Evolutionary conservation across 495 filamentous ascomycete genomes (phyloP).

Genomic region (Astrocystis sublimbata): DNA sequence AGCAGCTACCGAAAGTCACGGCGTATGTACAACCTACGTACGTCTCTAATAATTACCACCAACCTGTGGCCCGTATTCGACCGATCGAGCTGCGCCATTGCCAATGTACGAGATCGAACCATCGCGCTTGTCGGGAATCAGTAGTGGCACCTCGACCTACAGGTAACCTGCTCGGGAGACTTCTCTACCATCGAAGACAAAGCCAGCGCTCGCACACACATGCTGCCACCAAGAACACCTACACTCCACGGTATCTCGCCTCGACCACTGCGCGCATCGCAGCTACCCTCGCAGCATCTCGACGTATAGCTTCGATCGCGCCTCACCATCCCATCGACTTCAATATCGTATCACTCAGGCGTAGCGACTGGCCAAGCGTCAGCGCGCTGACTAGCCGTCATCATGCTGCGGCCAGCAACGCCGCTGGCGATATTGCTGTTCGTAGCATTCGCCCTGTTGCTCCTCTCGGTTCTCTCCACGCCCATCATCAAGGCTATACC

Average conservation of each 20-base stretch:
- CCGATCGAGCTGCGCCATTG: background rate
- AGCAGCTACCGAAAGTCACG: background rate
- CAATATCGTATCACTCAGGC: constrained; percentile 16
- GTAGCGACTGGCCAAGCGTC: constrained; percentile 30
- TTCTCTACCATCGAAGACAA: background rate
- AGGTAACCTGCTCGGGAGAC: background rate
- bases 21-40: background rate
- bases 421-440: constrained; percentile 85
- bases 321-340: background rate
- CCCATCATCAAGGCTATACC: constrained; percentile 86
- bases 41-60: background rate
- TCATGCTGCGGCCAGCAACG: constrained; percentile 84
- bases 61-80: background rate
- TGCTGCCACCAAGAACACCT: constrained; percentile 9
- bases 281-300: constrained; percentile 1
- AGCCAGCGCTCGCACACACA: constrained; percentile 1
- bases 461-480: constrained; percentile 89
- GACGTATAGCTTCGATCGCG: background rate
- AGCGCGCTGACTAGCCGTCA: constrained; percentile 34
- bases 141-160: background rate
- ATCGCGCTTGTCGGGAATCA: background rate
- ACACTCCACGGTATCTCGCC: background rate
- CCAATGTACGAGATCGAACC: constrained; percentile 10
- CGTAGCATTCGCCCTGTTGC: constrained; percentile 77
- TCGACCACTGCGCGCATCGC: background rate